A percentile compares a stretch with the other conserved stretches of the same genome.
Evolutionary conservation across 1,139 yeast genomes (phyloP).

Genomic region (Hyphopichia fennica): DNA sequence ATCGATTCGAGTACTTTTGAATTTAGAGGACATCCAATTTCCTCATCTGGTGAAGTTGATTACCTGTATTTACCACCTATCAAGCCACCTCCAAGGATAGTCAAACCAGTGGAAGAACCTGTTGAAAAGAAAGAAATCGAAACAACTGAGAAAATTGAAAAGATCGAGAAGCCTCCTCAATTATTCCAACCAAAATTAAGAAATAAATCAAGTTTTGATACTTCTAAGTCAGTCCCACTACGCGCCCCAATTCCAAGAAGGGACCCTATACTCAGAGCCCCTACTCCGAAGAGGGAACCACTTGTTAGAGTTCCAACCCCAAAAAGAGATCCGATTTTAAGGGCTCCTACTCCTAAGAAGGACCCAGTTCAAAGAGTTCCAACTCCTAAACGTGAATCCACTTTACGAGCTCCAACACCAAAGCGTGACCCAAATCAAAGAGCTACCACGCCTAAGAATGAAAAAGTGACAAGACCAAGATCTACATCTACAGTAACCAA

Average conservation of each 20-base stretch:
- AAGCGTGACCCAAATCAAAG: neutral
- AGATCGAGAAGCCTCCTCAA: neutral
- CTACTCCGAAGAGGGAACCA: neutral
- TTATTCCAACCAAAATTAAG: neutral
- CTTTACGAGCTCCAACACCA: neutral
- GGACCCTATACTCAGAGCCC: neutral
- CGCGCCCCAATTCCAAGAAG: neutral
- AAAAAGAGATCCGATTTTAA: neutral
- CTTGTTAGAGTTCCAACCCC: neutral
- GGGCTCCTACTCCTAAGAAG: neutral
- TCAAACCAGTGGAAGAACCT: neutral
- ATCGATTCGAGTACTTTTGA: slow-evolving; percentile 17
- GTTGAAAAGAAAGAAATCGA: neutral
- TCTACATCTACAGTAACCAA: neutral
- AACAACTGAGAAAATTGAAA: neutral
- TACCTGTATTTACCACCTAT: slow-evolving; percentile 1
- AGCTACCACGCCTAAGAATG: neutral
- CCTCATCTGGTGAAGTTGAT: slow-evolving; percentile 5
- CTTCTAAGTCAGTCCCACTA: neutral
- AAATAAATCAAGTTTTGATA: neutral
- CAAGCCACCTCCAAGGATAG: neutral
- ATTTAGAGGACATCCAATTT: slow-evolving; percentile 29
- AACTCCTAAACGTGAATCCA: neutral
- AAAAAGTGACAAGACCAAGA: neutral
- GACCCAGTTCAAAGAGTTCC: slow-evolving; percentile 3